These are phyloP conservation scores for Cercospora sp. DNA, from an alignment of 2,329 filamentous ascomycete genomes.

Conservation along the genomic window DNA sequence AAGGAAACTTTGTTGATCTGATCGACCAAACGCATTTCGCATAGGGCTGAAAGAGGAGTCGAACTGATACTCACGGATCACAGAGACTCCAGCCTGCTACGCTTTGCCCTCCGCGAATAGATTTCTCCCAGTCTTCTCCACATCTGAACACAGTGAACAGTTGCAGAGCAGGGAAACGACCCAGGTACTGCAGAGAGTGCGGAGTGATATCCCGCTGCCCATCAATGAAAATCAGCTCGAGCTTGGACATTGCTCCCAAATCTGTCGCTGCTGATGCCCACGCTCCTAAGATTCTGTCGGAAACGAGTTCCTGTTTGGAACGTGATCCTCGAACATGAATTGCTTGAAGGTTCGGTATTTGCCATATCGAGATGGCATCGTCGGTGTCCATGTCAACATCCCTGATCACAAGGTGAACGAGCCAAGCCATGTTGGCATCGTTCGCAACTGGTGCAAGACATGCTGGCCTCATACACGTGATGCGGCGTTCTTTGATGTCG, in stretches of 20 bases:
- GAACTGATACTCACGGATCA: neutral
- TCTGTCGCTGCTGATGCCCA: slow-evolving; percentile 27
- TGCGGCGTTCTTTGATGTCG: neutral
- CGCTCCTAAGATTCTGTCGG: slow-evolving; percentile 25
- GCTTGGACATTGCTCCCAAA: slow-evolving; percentile 19
- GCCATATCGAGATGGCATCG: neutral
- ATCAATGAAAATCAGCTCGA: slow-evolving; percentile 25
- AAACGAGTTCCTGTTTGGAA: neutral
- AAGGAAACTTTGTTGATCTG: neutral
- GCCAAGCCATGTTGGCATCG: slow-evolving; percentile 19
- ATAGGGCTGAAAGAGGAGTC: neutral
- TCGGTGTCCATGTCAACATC: neutral
- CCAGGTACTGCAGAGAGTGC: slow-evolving; percentile 22
- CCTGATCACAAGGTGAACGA: slow-evolving; percentile 25
- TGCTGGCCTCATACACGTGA: neutral
- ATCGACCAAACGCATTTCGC: neutral
- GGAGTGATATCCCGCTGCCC: slow-evolving; percentile 14
- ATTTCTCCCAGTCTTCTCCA: neutral
- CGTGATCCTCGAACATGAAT: slow-evolving; percentile 16
- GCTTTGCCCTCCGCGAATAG: neutral
- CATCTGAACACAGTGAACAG: slow-evolving; percentile 19
- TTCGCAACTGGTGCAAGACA: neutral
- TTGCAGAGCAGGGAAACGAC: slow-evolving; percentile 23
- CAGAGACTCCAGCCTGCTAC: slow-evolving; percentile 10
- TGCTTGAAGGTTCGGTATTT: slow-evolving; percentile 18